Conservation (phyloP, 2,329 filamentous ascomycete species). For the Neofusicoccum cordaticola region DNA sequence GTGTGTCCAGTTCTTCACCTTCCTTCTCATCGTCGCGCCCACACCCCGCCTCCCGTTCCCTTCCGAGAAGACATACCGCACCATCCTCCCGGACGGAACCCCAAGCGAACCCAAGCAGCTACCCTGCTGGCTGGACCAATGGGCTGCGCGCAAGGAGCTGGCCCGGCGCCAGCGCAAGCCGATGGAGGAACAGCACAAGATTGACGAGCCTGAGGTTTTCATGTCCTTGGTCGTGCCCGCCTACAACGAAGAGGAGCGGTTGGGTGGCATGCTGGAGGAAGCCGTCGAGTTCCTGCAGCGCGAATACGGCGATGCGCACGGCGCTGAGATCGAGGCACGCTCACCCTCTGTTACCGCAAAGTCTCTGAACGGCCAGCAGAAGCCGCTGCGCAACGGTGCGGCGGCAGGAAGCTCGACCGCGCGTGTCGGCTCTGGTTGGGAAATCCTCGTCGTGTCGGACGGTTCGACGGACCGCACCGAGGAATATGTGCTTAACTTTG, state of each 20-base stretch:
- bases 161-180: constrained; percentile 32
- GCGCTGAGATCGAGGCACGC: constrained; percentile 15
- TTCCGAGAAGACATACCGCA: constrained; percentile 84
- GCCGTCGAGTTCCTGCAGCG: constrained; percentile 81
- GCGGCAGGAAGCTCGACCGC: constrained; percentile 13
- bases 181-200: constrained; percentile 51
- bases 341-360: constrained; percentile 23
- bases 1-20: constrained; percentile 57
- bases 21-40: constrained; percentile 74
- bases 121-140: constrained; percentile 86
- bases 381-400: constrained; percentile 27
- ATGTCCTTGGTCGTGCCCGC: constrained; percentile 92
- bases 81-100: constrained; percentile 64
- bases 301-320: constrained; percentile 61
- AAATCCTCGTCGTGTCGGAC: constrained; percentile 89
- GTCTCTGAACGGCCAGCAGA: constrained; percentile 30
- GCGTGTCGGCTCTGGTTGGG: constrained; percentile 62
- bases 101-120: constrained; percentile 56
- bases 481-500: constrained; percentile 75
- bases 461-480: constrained; percentile 82
- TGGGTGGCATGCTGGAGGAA: constrained; percentile 83
- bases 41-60: constrained; percentile 69
- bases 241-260: constrained; percentile 86
- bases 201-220: constrained; percentile 75
- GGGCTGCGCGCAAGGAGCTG: constrained; percentile 56